Evolutionary conservation across 768 basidiomycete species (phyloP), one percentile per base, ranked within the genome.

Genomic region (Lactarius evosmus): DNA sequence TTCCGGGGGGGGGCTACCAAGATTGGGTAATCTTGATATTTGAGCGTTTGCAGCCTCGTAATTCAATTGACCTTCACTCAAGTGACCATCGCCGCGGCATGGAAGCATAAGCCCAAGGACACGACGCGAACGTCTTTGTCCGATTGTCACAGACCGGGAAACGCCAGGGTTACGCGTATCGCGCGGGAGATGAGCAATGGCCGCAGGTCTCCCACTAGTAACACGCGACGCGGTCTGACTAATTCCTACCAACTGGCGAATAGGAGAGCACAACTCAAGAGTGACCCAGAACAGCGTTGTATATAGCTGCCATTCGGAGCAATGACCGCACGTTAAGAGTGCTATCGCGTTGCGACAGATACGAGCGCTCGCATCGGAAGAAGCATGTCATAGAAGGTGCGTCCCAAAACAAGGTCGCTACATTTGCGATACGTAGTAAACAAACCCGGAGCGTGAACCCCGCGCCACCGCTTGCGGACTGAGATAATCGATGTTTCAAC

Each of bases 361-460:
- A 22, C 34, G 29, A 12, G 58, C 63, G 58, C 54, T 41, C 49
- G 14, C 36, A 36, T 56, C 54, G 58, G 54, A 49, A 30, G 58
- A 65, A 65, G 53, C 27, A 25, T 25, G 14, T 49, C 52, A 46
- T 46, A 25, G 30, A 65, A 50, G 53, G 17, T 25, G 29, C 6
- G 27, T 32, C 44, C 44, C 41, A 22, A 41, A 56, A 60, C 22
- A 41, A 32, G 53, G 36, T 30, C 50, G 29, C 34, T 51, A 1
- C 11, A 32, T 22, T 25, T 55, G 25, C 11, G 33, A 34, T 56
- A 56, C 34, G 19, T 33, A 7, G 0, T 40, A 40, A 30, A 41
- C 25, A 57, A 56, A 46, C 33, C 44, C 27, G 33, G 41, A 55
- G 33, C 22, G 16, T 19, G 11, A 41, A 22, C 30, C 49, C 11